Base-by-base conservation (phyloP, 352 stramenopile species). In the Phytophthora europaea region DNA sequence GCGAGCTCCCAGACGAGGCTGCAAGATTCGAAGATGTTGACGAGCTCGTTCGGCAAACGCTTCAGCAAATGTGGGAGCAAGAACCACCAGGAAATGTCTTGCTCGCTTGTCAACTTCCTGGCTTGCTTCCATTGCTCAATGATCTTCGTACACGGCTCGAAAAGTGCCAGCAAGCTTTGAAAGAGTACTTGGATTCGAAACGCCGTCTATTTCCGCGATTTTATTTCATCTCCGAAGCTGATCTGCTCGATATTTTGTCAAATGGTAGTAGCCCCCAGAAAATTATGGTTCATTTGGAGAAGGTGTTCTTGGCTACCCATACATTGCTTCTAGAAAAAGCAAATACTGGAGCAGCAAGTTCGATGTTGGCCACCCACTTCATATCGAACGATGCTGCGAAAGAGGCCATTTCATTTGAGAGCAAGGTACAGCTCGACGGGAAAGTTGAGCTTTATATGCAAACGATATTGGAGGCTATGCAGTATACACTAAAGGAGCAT, bases 371-470 rank as follows among this genome's bases (percentile, higher is more conserved):
- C 34, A 97, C 89, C 7, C 83, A 95, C 67, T 99, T 98, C 66
- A 79, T 99, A 57, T 98, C 96, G 3, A 92, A 91, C 58, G 92
- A 94, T 57, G 78, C 97, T 1, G 93, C 95, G 18, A 91, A 83
- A 53, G 97, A 99, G 70, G 79, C 80, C 28, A 90, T 98, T 28
- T 69, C 83, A 13, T 99, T 99, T 64, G 94, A 98, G 64, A 83
- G 83, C 16, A 85, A 84, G 5, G 83, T 99, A 7, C 72, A 82
- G 13, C 76, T 99, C 1, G 80, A 94, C 52, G 97, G 97, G 10
- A 99, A 99, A 85, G 96, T 99, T 18, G 97, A 99, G 70, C 70
- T 97, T 9, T 99, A 99, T 69, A 88, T 99, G 69, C 94, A 98
- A 64, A 94, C 84, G 7, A 73, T 99, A 48, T 77, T 99, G 22